Base-by-base conservation (phyloP, 129 eudicot genomes). In the Smallanthus sonchifolius region DNA sequence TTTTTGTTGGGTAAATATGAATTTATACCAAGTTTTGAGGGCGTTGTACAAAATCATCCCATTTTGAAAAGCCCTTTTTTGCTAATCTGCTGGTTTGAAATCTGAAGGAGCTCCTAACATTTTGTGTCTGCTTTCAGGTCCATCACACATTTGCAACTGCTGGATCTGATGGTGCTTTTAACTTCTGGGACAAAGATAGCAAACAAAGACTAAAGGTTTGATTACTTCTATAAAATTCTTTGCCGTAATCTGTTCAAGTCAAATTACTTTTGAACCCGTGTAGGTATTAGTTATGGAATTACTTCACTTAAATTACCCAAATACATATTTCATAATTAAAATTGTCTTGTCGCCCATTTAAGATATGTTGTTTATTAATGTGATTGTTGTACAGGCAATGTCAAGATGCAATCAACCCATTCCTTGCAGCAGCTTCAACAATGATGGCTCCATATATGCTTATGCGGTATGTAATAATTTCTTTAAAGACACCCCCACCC, bases 181-280 rank as follows among this genome's bases (percentile, higher is more conserved):
- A 88, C 77, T 91, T 91, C 77, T 95, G 99, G 99, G 97, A 94
- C 79, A 94, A 94, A 80, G 99, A 94, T 61, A 94, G 99, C 83
- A 95, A 91, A 84, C 99, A 95, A 81, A 79, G 99, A 80, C 85
- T 95, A 13, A 95, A 95, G 96, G 99, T 95, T 71, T 72, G 36
- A 7, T 34, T 45, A 2, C 1, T 19, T 11, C 37, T 10, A 28
- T 9, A 11, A 4, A 10, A 34, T 34, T 2, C 36, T 5, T 54
- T 66, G 51, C 65, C 64, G 7, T 75, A 19, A 51, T 65, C 17
- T 24, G 6, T 62, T 57, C 59, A 17, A 28, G 38, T 28, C 65
- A 57, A 10, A 9, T 57, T 4, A 56, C 37, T 5, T 19, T 19
- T 36, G 5, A 34, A 70, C 54, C 62, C 48, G 7, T 54, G 38